phyloP scores from a whole-genome alignment of 148 eudicot species.

The Diospyros lotus region DNA sequence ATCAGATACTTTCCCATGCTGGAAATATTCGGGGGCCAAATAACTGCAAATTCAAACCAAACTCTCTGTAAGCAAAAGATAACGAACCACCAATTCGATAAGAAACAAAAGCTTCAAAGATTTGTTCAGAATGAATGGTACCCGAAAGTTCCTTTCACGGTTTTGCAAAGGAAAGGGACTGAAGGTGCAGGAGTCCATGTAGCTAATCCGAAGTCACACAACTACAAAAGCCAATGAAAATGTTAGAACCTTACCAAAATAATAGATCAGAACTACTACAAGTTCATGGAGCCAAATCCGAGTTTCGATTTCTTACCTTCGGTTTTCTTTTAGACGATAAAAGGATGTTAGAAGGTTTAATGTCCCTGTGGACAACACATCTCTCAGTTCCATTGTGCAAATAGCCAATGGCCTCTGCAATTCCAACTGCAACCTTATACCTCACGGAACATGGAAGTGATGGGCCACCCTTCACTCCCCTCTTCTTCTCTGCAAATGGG shows the following conservation, averaged over 20 bases:
- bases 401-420: slow-evolving; percentile 81
- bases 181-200: slow-evolving; percentile 98
- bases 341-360: slow-evolving; percentile 95
- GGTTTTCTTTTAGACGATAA: slow-evolving; percentile 80
- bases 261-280: not conserved
- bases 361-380: slow-evolving; percentile 97
- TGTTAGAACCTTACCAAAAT: not conserved
- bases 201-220: slow-evolving; percentile 97
- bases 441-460: slow-evolving; percentile 79
- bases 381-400: slow-evolving; percentile 85
- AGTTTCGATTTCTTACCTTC: slow-evolving; percentile 40
- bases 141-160: slow-evolving; percentile 99
- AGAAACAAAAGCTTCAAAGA: not conserved
- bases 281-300: not conserved
- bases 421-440: slow-evolving; percentile 83
- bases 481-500: slow-evolving; percentile 61
- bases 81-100: not conserved
- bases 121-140: slow-evolving; percentile 28
- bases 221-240: slow-evolving; percentile 6
- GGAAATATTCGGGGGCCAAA: slow-evolving; percentile 97
- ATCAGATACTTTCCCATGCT: slow-evolving; percentile 92
- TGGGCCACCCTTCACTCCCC: slow-evolving; percentile 53
- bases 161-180: slow-evolving; percentile 93
- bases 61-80: slow-evolving; percentile 7
- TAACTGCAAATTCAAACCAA: slow-evolving; percentile 45